Evolutionary conservation across 495 filamentous ascomycete genomes (phyloP), one percentile per base, ranked within the genome.

Genomic region (Lophium mytilinum): DNA sequence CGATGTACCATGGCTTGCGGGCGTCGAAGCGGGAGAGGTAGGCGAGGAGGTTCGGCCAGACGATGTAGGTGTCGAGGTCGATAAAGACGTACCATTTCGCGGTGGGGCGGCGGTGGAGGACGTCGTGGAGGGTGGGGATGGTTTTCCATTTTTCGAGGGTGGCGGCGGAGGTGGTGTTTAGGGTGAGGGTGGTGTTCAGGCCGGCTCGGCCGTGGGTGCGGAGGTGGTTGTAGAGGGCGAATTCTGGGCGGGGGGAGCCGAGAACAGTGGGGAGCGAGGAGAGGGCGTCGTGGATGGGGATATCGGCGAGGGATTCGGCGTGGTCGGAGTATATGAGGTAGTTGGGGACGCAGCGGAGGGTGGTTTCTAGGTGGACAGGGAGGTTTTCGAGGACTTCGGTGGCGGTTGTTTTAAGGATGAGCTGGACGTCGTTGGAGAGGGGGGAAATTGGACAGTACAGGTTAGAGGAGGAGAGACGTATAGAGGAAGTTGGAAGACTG

Each of bases 31-130:
- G 65, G 37, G 63, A 62, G 35, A 86, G 68, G 80, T 80, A 86
- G 17, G 67, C 60, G 19, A 80, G 68, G 43, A 84, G 62, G 39
- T 78, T 85, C 21, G 76, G 65, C 80, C 80, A 85, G 3, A 83
- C 73, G 51, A 83, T 69, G 63, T 84, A 84, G 4, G 83, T 83
- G 67, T 87, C 83, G 9, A 82, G 82, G 49, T 87, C 83, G 68
- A 85, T 78, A 60, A 86, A 84, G 37, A 86, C 63, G 59, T 80
- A 87, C 82, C 82, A 87, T 56, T 83, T 79, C n/a, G 77, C 80
- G 48, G 76, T 68, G 14, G 75, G 74, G 47, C 73, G 35, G 10
- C 14, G 46, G 5, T 54, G 50, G 35, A 75, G 69, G 0, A 76
- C 71, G 56, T 75, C 69, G 52, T 74, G 67, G 5, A 76, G 68